A percentile compares a stretch with the other conserved stretches of the same genome.
These are phyloP conservation scores for Chrysochromulina parva DNA, from an alignment of 78 protist genomes.

Conservation along the genomic window DNA sequence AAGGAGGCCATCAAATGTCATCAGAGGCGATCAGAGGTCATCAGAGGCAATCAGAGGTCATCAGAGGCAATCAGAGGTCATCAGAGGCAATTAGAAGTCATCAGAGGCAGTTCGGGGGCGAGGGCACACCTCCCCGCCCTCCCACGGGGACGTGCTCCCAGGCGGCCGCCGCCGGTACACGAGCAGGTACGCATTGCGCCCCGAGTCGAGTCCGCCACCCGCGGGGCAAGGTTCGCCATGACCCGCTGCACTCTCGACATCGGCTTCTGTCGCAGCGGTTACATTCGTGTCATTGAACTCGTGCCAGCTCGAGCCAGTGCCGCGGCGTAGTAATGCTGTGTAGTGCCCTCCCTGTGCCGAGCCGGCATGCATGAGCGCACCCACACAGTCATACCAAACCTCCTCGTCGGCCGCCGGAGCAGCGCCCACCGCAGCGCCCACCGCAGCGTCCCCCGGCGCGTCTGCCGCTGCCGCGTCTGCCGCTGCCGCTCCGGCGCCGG, in stretches of 20 bases:
- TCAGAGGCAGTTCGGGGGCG: too few species aligned
- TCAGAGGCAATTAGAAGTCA: too few species aligned
- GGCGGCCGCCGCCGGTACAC: conserved; percentile 33
- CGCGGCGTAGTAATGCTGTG: conserved; percentile 42
- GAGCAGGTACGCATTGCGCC: conserved; percentile 36
- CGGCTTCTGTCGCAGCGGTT: too few species aligned
- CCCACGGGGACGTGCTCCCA: neutral
- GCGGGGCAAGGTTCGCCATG: neutral
- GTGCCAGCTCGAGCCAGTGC: conserved; percentile 1
- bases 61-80: too few species aligned
- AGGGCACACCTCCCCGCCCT: neutral
- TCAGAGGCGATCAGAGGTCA: too few species aligned
- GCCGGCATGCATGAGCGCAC: conserved; percentile 65
- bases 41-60: too few species aligned
- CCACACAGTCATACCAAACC: conserved; percentile 46
- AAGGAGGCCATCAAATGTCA: neutral
- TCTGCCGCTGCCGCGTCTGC: too few species aligned
- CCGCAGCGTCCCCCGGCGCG: neutral
- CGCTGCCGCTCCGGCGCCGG: too few species aligned
- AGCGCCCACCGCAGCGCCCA: too few species aligned
- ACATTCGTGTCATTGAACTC: conserved; percentile 48
- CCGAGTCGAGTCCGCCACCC: neutral
- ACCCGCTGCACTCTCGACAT: neutral
- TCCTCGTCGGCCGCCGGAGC: neutral
- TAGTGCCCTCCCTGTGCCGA: conserved; percentile 59